phyloP scores from a whole-genome alignment of 2,329 filamentous ascomycete species.

The Thielaviopsis musarum region DNA sequence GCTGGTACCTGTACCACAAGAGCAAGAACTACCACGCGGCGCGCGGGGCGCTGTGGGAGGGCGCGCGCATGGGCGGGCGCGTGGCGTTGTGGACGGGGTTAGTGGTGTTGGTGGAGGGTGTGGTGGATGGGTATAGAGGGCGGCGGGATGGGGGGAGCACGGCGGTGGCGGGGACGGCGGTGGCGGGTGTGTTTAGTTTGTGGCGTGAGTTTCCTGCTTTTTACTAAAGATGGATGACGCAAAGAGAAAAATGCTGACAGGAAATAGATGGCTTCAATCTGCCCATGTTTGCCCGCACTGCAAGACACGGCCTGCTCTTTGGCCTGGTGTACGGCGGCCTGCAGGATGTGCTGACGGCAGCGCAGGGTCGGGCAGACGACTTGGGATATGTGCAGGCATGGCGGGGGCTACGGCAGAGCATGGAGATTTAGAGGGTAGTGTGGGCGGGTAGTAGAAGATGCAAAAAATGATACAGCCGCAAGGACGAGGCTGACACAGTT shows the following conservation, averaged over 20 bases:
- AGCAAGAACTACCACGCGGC: slow-evolving; percentile 86
- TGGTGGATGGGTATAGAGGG: slow-evolving; percentile 57
- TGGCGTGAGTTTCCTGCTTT: slow-evolving; percentile 46
- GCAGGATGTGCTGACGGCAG: slow-evolving; percentile 57
- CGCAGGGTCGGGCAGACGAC: slow-evolving; percentile 45
- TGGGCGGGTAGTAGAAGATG: not conserved
- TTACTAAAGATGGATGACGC: not conserved
- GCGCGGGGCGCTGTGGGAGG: slow-evolving; percentile 62
- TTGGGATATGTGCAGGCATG: slow-evolving; percentile 49
- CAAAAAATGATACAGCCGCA: not conserved
- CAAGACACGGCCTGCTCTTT: slow-evolving; percentile 61
- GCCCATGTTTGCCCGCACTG: slow-evolving; percentile 58
- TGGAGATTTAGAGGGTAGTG: not conserved
- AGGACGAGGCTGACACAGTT: not conserved
- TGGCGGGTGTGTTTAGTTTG: slow-evolving; percentile 73
- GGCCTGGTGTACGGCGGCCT: slow-evolving; percentile 65
- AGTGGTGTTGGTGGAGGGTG: slow-evolving; percentile 72
- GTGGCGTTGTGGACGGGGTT: slow-evolving; percentile 56
- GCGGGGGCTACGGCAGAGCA: not conserved
- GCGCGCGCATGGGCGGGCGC: slow-evolving; percentile 53
- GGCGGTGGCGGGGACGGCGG: slow-evolving; percentile 63
- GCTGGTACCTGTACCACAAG: slow-evolving; percentile 99
- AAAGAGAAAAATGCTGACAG: not conserved
- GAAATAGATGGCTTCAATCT: slow-evolving; percentile 59
- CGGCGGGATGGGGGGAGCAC: slow-evolving; percentile 65